These are phyloP conservation scores for Saturnispora besseyi DNA, from an alignment of 805 yeast genomes.

Conservation along the genomic window DNA sequence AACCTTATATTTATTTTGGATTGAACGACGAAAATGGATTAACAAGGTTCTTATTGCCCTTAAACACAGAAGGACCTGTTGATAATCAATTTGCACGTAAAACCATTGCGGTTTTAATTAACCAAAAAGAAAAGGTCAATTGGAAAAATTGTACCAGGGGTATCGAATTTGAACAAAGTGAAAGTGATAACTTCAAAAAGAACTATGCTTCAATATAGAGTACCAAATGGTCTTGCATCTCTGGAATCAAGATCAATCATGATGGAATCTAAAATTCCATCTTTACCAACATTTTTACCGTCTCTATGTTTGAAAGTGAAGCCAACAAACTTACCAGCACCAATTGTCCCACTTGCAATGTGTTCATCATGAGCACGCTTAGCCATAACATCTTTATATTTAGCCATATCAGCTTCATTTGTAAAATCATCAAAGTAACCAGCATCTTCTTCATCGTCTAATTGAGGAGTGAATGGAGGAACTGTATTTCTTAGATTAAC, in stretches of 20 bases:
- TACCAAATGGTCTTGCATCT: constrained; percentile 25
- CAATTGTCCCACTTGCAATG: constrained; percentile 56
- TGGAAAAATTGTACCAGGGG: constrained; percentile 72
- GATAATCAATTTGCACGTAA: constrained; percentile 83
- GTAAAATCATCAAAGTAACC: constrained; percentile 98
- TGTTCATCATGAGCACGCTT: constrained; percentile 80
- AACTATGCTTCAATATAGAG: constrained; percentile 29
- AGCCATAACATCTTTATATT: constrained; percentile 93
- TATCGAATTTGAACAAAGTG: constrained; percentile 47
- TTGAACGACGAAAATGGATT: background rate
- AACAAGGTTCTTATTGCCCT: constrained; percentile 24
- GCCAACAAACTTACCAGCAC: constrained; percentile 73
- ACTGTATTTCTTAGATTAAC: constrained; percentile 52
- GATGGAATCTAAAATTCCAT: constrained; percentile 26
- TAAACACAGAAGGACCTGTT: constrained; percentile 27
- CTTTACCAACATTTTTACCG: constrained; percentile 21
- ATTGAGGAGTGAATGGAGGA: constrained; percentile 95
- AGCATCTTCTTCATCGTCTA: constrained; percentile 95
- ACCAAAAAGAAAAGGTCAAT: constrained; percentile 49
- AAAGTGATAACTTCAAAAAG: constrained; percentile 54
- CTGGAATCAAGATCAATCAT: constrained; percentile 17
- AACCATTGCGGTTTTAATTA: constrained; percentile 57
- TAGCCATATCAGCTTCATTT: constrained; percentile 94
- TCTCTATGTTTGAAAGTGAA: constrained; percentile 87
- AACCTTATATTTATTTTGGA: constrained; percentile 25